phyloP scores from a whole-genome alignment of 164 flowering plant species.

The Vitis labrusca region DNA sequence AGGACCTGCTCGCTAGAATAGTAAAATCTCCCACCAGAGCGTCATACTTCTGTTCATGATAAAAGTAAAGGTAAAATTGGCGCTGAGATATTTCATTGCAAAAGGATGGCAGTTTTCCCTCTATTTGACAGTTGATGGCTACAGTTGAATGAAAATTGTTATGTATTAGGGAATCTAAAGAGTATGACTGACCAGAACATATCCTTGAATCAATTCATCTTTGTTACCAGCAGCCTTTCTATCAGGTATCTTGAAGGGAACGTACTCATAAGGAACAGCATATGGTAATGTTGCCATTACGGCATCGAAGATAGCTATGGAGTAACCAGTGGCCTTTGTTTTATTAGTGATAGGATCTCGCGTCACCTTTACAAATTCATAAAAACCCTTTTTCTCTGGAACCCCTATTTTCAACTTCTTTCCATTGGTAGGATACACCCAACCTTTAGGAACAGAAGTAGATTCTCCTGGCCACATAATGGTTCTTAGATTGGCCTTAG shows the following conservation, averaged over 20 bases:
- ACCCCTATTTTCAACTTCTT: constrained; percentile 41
- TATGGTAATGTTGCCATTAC: background rate
- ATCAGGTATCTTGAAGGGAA: background rate
- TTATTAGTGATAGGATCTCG: background rate
- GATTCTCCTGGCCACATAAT: constrained; percentile 45
- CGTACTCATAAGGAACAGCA: background rate
- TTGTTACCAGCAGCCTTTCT: background rate
- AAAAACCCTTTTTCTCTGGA: constrained; percentile 32
- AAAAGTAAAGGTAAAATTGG: background rate
- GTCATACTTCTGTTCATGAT: constrained; percentile 22
- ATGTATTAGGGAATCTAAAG: no score
- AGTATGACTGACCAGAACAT: constrained; percentile 15
- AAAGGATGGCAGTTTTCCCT: no score
- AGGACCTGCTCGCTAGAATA: constrained; percentile 30
- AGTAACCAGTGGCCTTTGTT: background rate
- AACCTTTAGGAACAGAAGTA: constrained; percentile 22
- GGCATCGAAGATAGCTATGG: background rate
- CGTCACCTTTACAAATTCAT: constrained; percentile 30
- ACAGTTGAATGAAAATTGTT: no score
- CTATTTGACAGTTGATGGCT: no score
- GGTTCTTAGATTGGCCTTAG: background rate
- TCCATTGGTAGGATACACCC: constrained; percentile 32
- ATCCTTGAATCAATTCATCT: constrained; percentile 18
- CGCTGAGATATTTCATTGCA: no score
- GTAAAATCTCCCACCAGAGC: constrained; percentile 40